Evolutionary conservation across 192 early-diverging fungal species (phyloP), one percentile per base, ranked within the genome.

Genomic region (Entomortierella chlamydospora): DNA sequence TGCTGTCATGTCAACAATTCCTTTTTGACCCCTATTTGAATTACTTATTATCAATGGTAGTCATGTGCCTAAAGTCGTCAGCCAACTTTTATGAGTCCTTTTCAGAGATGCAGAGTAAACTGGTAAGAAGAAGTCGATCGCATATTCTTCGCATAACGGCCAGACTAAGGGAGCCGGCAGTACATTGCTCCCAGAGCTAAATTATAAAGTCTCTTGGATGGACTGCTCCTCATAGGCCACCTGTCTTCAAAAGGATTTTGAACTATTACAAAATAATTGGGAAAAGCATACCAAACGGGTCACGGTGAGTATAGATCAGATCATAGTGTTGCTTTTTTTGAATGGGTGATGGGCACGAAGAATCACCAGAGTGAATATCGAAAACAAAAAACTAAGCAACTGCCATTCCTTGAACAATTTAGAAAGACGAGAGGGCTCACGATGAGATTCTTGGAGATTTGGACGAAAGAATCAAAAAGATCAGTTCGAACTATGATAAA

Each of bases 61-160:
- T 80, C 59, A 83, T 83, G 82, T 83, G 82, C 65, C 66, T 83
- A 45, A 78, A 81, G 72, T 78, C 82, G 1, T 71, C 82, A 26
- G 77, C 82, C 42, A 78, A 83, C 58, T 83, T 83, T 83, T 83
- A 83, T 57, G 82, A 83, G 39, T 62, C 72, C 57, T 66, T 61
- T 23, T 58, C 76, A 34, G 82, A 83, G 33, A 73, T 83, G 72
- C 65, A 80, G 52, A 67, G 57, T 54, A 83, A 80, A 25, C 53
- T 83, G 67, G 82, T 83, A 83, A 61, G 57, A 20, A n/a, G n/a
- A n/a, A n/a, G n/a, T n/a, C n/a, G n/a, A n/a, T n/a, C n/a, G n/a
- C 23, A n/a, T n/a, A n/a, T n/a, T n/a, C n/a, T n/a, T n/a, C n/a
- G n/a, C n/a, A n/a, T n/a, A n/a, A n/a, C n/a, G n/a, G n/a, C n/a